Percentiles rank a stretch among this genome's conserved stretches.
Conservation (phyloP, 2,329 filamentous ascomycete genomes). For the Exophiala alcalophila region DNA sequence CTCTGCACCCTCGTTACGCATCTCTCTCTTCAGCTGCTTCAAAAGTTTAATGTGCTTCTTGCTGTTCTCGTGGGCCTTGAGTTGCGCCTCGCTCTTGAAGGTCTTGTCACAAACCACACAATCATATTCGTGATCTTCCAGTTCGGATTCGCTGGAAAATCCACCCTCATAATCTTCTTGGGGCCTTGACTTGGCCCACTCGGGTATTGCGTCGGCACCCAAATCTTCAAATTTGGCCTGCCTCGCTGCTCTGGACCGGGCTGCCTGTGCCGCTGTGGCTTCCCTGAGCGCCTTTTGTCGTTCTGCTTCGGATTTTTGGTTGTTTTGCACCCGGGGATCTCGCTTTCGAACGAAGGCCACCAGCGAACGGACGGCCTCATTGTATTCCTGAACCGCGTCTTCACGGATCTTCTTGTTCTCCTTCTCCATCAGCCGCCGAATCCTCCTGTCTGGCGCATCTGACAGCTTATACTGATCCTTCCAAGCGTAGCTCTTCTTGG, state of each 20-base stretch:
- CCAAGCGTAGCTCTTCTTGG: constrained; percentile 84
- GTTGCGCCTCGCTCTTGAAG: constrained; percentile 90
- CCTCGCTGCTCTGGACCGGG: constrained; percentile 76
- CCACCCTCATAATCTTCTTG: constrained; percentile 50
- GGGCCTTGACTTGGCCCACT: constrained; percentile 63
- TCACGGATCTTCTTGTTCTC: constrained; percentile 85
- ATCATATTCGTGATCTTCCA: constrained; percentile 56
- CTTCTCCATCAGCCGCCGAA: constrained; percentile 86
- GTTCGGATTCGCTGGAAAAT: constrained; percentile 46
- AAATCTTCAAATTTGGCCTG: constrained; percentile 61
- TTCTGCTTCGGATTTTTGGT: constrained; percentile 73
- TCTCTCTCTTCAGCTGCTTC: constrained; percentile 73
- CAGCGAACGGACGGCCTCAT: constrained; percentile 82
- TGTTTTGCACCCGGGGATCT: constrained; percentile 78
- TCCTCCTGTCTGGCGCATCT: constrained; percentile 80
- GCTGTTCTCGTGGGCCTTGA: constrained; percentile 87
- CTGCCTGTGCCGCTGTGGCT: constrained; percentile 78
- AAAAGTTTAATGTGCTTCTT: constrained; percentile 93
- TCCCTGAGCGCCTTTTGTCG: constrained; percentile 74
- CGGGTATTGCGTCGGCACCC: constrained; percentile 51
- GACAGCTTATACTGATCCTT: constrained; percentile 78
- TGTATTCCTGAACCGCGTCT: constrained; percentile 81
- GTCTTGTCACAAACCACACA: constrained; percentile 63
- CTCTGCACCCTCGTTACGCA: constrained; percentile 73
- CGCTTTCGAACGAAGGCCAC: constrained; percentile 87